These are phyloP conservation scores for Fusarium sp. DNA, from an alignment of 2,329 filamentous ascomycete species.

Conservation along the genomic window DNA sequence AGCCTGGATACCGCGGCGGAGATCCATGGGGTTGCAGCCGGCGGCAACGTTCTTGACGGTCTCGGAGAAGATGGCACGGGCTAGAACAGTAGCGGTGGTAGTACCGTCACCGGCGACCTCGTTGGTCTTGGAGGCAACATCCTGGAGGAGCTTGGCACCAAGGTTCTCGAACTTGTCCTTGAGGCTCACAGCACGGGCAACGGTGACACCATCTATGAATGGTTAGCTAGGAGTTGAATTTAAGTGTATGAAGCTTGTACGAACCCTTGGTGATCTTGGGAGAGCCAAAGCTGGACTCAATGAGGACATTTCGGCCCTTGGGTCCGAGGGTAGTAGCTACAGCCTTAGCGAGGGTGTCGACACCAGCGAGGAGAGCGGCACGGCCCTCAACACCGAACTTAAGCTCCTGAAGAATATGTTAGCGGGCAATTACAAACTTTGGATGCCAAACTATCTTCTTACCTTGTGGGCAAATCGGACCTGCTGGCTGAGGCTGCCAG, in stretches of 20 bases:
- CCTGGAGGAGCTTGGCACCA: slow-evolving; percentile 94
- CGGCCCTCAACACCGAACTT: slow-evolving; percentile 98
- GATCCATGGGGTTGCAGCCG: slow-evolving; percentile 99
- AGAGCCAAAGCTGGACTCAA: slow-evolving; percentile 98
- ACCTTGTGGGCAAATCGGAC: slow-evolving; percentile 99
- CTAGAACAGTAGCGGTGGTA: slow-evolving; percentile 96
- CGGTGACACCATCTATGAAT: slow-evolving; percentile 83
- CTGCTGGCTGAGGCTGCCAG: slow-evolving; percentile 83
- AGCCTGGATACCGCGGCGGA: slow-evolving; percentile 96
- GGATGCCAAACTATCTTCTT: slow-evolving; percentile 47
- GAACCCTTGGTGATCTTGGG: slow-evolving; percentile 99
- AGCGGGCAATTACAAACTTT: slow-evolving; percentile 41
- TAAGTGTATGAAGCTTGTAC: slow-evolving; percentile 43
- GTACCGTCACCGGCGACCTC: slow-evolving; percentile 99
- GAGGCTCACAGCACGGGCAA: slow-evolving; percentile 89
- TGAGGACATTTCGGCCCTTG: slow-evolving; percentile 98
- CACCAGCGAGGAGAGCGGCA: slow-evolving; percentile 89
- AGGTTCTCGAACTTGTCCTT: slow-evolving; percentile 99
- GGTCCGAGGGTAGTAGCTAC: slow-evolving; percentile 96
- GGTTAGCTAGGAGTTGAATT: slow-evolving; percentile 32
- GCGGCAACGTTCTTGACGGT: slow-evolving; percentile 99
- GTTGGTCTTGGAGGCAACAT: slow-evolving; percentile 99
- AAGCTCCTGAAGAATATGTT: slow-evolving; percentile 78
- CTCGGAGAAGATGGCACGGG: slow-evolving; percentile 98
- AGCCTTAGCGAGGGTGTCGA: slow-evolving; percentile 96